Evolutionary conservation across 2,329 filamentous ascomycete species (phyloP), one percentile per base, ranked within the genome.

Genomic region (Epichloe brachyelytri): DNA sequence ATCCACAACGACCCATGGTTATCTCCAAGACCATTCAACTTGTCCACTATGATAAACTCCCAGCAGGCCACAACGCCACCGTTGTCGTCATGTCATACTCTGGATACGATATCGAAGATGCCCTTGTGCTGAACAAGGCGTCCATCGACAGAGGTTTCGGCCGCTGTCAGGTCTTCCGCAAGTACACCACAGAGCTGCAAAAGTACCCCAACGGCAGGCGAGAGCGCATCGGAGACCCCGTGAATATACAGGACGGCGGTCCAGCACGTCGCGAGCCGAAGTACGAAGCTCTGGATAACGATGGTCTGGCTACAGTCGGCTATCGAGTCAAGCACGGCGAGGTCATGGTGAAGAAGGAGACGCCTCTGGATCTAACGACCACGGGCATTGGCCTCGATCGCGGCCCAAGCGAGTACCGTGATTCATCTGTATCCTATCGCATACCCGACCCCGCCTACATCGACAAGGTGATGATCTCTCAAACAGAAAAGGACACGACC

Each of bases 51-150:
- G 93, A 98, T 69, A 95, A 96, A 65, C 82, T 98, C 14, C 93
- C 93, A 0, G 93, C 93, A 5, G 93, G 93, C 0, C 93, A 98
- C 63, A 97, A 96, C 55, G 94, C 93, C 4, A 95, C 88, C 1
- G 93, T 98, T 26, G 93, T 95, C 5, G 93, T 98, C 70, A 98
- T 98, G 93, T 97, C 90, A 46, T 98, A 93, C 69, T 97, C 91
- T 11, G 93, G 93, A 22, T 98, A 98, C 69, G 93, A 98, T 80
- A 98, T 98, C 59, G 93, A 98, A 74, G 93, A 98, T 75, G 93
- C 93, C 10, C 76, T 98, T 17, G 91, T 98, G 2, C 68, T 98
- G 54, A 98, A 98, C 73, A 97, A 96, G 71, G 90, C 89, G 10
- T 96, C 90, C 0, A 84, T 89, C 53, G 94, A 98, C 61, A 81